Percentiles rank a stretch among this genome's conserved stretches.
These are phyloP conservation scores for Euphorbia peplus DNA, from an alignment of 345 rosid species.

Conservation along the genomic window DNA sequence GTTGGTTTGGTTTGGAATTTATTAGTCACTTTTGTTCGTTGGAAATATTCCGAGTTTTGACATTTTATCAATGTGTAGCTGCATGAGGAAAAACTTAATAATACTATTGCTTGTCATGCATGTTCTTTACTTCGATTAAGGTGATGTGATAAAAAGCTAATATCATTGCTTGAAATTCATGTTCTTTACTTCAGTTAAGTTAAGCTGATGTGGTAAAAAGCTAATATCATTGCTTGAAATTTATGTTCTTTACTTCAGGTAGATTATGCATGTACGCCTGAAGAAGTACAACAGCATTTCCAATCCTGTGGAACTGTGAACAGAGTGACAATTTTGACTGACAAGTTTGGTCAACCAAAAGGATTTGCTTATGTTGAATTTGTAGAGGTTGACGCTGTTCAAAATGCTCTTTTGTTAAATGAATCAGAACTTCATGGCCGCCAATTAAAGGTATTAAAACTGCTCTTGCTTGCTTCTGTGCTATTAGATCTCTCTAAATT, in stretches of 20 bases:
- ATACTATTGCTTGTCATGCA: constrained; percentile 4
- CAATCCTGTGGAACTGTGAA: constrained; percentile 98
- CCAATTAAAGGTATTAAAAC: constrained; percentile 66
- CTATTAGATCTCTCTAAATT: neutral
- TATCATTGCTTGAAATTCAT: constrained; percentile 7
- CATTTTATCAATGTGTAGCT: neutral
- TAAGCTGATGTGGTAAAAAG: neutral
- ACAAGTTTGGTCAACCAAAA: constrained; percentile 98
- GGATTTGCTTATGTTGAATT: constrained; percentile 98
- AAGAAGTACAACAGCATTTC: constrained; percentile 98
- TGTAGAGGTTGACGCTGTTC: constrained; percentile 92
- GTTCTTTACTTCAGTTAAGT: constrained; percentile 37
- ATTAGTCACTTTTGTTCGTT: neutral
- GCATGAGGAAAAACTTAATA: neutral
- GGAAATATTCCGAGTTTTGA: neutral
- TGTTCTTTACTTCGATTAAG: neutral
- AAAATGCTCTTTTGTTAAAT: constrained; percentile 84
- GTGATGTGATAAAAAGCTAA: neutral
- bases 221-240: constrained; percentile 1
- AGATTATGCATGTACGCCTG: constrained; percentile 95
- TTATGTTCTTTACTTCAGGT: constrained; percentile 52
- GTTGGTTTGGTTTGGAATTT: neutral
- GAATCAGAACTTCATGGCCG: constrained; percentile 98
- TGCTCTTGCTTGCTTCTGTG: neutral
- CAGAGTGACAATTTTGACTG: constrained; percentile 95